Conservation (phyloP, 2,329 filamentous ascomycete species). For the Claviceps cyperi region DNA sequence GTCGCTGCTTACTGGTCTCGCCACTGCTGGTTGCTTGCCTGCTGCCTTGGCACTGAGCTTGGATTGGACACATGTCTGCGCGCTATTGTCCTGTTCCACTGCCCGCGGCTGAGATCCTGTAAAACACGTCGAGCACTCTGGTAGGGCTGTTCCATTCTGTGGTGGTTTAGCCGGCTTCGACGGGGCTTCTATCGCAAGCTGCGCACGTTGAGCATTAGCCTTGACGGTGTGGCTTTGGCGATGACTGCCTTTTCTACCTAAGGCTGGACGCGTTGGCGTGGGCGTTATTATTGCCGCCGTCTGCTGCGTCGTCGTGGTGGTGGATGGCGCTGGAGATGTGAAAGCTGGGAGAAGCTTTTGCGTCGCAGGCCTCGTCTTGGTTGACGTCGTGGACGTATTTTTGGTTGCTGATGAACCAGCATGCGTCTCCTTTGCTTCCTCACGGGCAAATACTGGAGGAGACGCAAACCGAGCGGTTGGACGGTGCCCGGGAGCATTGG, state of each 20-base stretch:
- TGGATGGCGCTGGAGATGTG: slow-evolving; percentile 12
- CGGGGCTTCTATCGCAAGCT: background rate
- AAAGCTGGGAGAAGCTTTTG: slow-evolving; percentile 32
- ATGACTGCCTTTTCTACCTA: slow-evolving; percentile 33
- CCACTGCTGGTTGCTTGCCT: slow-evolving; percentile 30
- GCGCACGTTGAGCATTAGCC: background rate
- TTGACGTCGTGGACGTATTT: slow-evolving; percentile 21
- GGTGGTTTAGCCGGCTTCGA: slow-evolving; percentile 10
- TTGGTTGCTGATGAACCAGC: slow-evolving; percentile 28
- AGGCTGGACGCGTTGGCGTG: slow-evolving; percentile 28
- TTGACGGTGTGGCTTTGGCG: slow-evolving; percentile 24
- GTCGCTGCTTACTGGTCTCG: slow-evolving; percentile 8
- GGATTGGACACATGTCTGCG: background rate
- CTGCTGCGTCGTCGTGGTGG: slow-evolving; percentile 4
- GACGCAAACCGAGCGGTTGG: slow-evolving; percentile 49
- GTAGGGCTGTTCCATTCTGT: slow-evolving; percentile 12
- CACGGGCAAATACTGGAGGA: slow-evolving; percentile 34
- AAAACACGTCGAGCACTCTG: slow-evolving; percentile 9
- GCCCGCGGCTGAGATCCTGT: background rate
- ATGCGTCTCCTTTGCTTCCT: slow-evolving; percentile 19
- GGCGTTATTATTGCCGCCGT: background rate
- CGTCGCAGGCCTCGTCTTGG: slow-evolving; percentile 9
- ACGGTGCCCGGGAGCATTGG: slow-evolving; percentile 36
- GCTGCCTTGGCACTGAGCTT: slow-evolving; percentile 29
- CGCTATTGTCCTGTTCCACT: background rate